A percentile compares a stretch with the other conserved stretches of the same genome.
These are phyloP conservation scores for Pseudocercospora musae DNA, from an alignment of 2,329 filamentous ascomycete genomes.

Conservation along the genomic window DNA sequence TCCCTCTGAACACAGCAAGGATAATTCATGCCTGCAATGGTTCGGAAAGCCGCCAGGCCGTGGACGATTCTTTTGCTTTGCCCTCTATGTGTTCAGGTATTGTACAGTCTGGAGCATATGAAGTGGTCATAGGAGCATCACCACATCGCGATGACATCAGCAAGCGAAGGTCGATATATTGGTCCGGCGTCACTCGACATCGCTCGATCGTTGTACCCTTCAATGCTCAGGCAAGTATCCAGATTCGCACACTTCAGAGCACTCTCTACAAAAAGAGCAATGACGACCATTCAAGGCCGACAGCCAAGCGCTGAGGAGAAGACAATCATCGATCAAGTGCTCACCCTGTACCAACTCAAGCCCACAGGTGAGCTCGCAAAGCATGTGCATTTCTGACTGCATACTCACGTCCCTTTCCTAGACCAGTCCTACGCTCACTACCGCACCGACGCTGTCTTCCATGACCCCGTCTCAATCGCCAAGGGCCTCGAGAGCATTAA, in stretches of 20 bases:
- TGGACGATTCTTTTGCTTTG: background rate
- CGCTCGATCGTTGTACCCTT: background rate
- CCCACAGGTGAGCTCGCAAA: constrained; percentile 10
- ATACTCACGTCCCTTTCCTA: background rate
- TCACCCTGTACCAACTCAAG: constrained; percentile 26
- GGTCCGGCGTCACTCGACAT: background rate
- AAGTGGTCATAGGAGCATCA: constrained; percentile 7
- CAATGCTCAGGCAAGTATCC: background rate
- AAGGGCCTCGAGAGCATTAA: constrained; percentile 28
- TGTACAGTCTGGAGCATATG: background rate
- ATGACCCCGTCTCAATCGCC: constrained; percentile 30
- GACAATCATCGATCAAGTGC: constrained; percentile 27
- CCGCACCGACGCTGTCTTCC: constrained; percentile 26
- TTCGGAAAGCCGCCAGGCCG: background rate
- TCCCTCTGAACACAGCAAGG: background rate
- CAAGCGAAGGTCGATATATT: background rate
- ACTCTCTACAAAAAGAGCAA: background rate
- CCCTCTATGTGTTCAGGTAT: background rate
- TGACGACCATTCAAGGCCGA: constrained; percentile 10
- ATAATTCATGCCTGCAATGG: background rate
- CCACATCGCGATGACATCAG: constrained; percentile 3
- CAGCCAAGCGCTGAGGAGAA: constrained; percentile 20
- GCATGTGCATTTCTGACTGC: background rate
- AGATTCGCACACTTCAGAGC: background rate
- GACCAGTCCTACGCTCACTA: constrained; percentile 28